A percentile compares a stretch with the other conserved stretches of the same genome.
phyloP scores from a whole-genome alignment of 257 asterid genomes.

The Scutellaria galericulata region DNA sequence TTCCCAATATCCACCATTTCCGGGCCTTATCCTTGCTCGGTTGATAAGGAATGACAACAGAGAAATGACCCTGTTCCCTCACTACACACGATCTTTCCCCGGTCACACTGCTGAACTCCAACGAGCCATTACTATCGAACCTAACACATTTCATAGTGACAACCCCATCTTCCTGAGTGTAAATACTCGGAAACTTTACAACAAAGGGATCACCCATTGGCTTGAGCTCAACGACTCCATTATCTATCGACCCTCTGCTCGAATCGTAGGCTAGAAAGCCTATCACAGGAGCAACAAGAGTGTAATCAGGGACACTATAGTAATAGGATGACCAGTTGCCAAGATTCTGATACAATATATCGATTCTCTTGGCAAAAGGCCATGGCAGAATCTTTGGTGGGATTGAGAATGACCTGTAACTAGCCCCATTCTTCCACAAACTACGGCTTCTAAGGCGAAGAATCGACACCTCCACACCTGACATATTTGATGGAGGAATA shows the following conservation, averaged over 20 bases:
- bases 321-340: constrained; percentile 63
- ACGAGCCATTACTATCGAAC: constrained; percentile 52
- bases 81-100: constrained; percentile 45
- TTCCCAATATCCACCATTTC: constrained; percentile 57
- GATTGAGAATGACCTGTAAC: constrained; percentile 45
- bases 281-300: constrained; percentile 64
- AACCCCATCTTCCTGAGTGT: constrained; percentile 5
- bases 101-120: constrained; percentile 52
- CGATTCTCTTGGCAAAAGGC: constrained; percentile 64
- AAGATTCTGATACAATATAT: constrained; percentile 60
- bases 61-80: constrained; percentile 66
- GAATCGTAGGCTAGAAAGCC: constrained; percentile 61
- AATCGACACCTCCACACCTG: constrained; percentile 55
- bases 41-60: constrained; percentile 57
- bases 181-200: constrained; percentile 53
- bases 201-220: constrained; percentile 46
- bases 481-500: constrained; percentile 55
- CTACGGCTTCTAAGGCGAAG: constrained; percentile 47
- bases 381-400: constrained; percentile 52
- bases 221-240: constrained; percentile 42
- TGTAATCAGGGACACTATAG: constrained; percentile 55
- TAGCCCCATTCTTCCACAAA: constrained; percentile 54
- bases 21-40: constrained; percentile 7
- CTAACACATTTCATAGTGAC: constrained; percentile 56
- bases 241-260: constrained; percentile 10